Evolutionary conservation across 75 land plant genomes (phyloP).

Genomic region (Adiantum capillusveneris): DNA sequence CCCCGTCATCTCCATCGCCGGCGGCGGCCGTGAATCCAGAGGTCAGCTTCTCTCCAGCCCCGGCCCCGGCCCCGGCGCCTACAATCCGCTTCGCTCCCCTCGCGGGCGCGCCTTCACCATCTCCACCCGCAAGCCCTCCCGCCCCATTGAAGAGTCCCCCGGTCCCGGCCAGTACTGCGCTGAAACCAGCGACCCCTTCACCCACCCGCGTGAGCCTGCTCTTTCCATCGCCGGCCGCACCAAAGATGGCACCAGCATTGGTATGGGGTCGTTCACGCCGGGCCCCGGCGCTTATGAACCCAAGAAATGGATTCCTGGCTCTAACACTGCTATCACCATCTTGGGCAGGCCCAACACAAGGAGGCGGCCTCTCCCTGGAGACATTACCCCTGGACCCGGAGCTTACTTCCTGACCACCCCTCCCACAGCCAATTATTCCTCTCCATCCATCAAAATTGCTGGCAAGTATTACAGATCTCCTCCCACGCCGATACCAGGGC

Average conservation of each 20-base stretch:
- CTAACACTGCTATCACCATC: background rate
- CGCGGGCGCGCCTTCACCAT: background rate
- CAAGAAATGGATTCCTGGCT: background rate
- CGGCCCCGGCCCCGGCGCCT: slow-evolving; percentile 1
- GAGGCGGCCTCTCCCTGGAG: background rate
- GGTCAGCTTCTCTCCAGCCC: background rate
- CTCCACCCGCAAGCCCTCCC: background rate
- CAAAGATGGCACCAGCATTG: background rate
- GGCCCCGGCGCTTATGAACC: slow-evolving; percentile 2
- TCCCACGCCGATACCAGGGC: background rate
- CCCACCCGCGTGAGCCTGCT: background rate
- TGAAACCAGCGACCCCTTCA: background rate
- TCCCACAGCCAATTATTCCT: background rate
- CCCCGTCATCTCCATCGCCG: background rate
- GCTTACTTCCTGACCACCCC: slow-evolving; percentile 1
- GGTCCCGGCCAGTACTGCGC: background rate
- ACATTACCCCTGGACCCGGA: background rate
- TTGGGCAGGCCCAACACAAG: background rate
- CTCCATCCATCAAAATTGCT: background rate
- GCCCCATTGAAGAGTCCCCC: background rate
- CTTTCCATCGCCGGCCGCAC: background rate
- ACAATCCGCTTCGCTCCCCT: background rate
- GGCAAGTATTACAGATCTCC: background rate
- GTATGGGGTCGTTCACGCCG: background rate
- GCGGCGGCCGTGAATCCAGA: background rate